Evolutionary conservation across 2,329 filamentous ascomycete species (phyloP).

Genomic region (Neobulgaria alba): DNA sequence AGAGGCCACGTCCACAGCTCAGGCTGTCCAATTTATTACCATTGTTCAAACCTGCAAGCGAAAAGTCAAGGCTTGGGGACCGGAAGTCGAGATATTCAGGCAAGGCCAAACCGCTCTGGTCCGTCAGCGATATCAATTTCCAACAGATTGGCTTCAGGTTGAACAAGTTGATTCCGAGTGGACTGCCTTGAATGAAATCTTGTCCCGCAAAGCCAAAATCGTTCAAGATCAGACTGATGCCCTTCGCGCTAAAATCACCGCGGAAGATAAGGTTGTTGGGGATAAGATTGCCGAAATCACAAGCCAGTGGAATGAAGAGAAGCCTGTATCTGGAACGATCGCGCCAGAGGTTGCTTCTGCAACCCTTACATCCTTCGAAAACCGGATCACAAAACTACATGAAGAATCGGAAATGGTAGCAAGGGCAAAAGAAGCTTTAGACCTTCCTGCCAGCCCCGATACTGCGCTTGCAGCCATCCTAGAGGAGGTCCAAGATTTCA

Average conservation of each 20-base stretch:
- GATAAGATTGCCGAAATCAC: constrained; percentile 83
- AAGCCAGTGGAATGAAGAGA: constrained; percentile 87
- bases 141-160: constrained; percentile 87
- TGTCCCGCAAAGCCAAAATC: constrained; percentile 87
- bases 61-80: constrained; percentile 88
- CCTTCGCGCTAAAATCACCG: constrained; percentile 85
- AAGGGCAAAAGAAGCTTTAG: constrained; percentile 93
- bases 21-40: constrained; percentile 97
- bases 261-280: constrained; percentile 84
- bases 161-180: constrained; percentile 96
- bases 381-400: constrained; percentile 74
- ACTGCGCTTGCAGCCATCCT: constrained; percentile 77
- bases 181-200: constrained; percentile 84
- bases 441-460: constrained; percentile 72
- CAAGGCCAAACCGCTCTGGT: constrained; percentile 90
- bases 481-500: constrained; percentile 97
- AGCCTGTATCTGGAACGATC: constrained; percentile 91
- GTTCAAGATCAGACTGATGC: constrained; percentile 95
- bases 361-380: constrained; percentile 75
- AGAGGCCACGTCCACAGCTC: constrained; percentile 89
- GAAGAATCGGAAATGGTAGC: constrained; percentile 88
- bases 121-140: constrained; percentile 89
- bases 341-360: constrained; percentile 80
- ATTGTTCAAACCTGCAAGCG: constrained; percentile 94
- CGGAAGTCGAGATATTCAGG: constrained; percentile 90